A percentile compares a stretch with the other conserved stretches of the same genome.
Evolutionary conservation across 2,329 filamentous ascomycete genomes (phyloP).

Genomic region (Monosporascus sp.): DNA sequence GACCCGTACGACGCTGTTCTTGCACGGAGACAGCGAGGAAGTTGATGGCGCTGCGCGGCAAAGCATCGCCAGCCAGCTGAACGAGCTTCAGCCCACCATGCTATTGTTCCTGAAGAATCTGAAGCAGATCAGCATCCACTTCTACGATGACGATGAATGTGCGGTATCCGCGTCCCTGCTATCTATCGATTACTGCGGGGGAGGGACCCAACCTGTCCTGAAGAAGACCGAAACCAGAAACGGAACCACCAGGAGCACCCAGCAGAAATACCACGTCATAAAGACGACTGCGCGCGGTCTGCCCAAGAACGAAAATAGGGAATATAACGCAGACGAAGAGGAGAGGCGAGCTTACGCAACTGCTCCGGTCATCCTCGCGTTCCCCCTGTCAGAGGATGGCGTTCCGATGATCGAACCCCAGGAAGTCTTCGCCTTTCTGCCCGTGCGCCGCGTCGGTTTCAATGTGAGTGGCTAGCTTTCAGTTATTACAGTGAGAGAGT

Average conservation of each 20-base stretch:
- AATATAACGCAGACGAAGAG: slow-evolving; percentile 22
- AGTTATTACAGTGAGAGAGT: background rate
- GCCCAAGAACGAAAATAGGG: slow-evolving; percentile 30
- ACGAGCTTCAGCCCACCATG: slow-evolving; percentile 31
- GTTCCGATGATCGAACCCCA: slow-evolving; percentile 34
- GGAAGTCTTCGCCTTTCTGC: slow-evolving; percentile 41
- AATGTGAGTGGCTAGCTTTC: slow-evolving; percentile 24
- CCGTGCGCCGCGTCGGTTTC: slow-evolving; percentile 37
- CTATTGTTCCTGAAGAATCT: slow-evolving; percentile 40
- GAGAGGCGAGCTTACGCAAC: slow-evolving; percentile 14
- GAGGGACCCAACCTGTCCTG: slow-evolving; percentile 3
- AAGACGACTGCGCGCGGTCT: slow-evolving; percentile 23
- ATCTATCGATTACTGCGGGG: slow-evolving; percentile 5
- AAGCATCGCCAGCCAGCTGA: slow-evolving; percentile 29
- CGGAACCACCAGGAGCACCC: background rate
- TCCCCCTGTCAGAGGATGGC: slow-evolving; percentile 31
- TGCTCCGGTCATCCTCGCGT: slow-evolving; percentile 39
- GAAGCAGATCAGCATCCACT: slow-evolving; percentile 23
- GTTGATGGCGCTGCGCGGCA: slow-evolving; percentile 10
- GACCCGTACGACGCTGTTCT: slow-evolving; percentile 34
- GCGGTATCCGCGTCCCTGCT: slow-evolving; percentile 7
- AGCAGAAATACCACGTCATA: slow-evolving; percentile 25
- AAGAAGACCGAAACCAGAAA: slow-evolving; percentile 1
- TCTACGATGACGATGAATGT: slow-evolving; percentile 18
- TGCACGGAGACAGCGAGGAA: slow-evolving; percentile 24